Base-by-base conservation (phyloP, 2,329 filamentous ascomycete species). In the Akanthomyces lecanii region DNA sequence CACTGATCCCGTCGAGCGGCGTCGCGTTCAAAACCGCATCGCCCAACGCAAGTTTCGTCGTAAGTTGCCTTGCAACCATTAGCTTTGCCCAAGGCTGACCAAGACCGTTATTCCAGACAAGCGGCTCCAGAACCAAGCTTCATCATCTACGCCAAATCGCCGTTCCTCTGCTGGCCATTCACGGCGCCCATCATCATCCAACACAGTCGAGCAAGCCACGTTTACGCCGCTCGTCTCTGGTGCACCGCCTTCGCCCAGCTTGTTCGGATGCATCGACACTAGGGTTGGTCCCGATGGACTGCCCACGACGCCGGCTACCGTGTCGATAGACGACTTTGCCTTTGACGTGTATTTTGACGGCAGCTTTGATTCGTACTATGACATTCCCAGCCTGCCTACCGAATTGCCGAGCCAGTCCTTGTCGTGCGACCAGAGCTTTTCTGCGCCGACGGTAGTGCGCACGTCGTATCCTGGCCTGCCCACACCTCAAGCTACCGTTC, bases 1-100 rank as follows among this genome's bases (percentile, higher is more conserved):
- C 14, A 56, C 40, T 16, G 54, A 56, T 30, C 54, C 54, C 12
- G 54, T 45, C 25, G 54, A 56, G 25, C 38, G 40, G 25, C 54
- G 54, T 45, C 40, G 54, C n/a, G 54, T 56, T 14, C 54, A 56
- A 23, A 56, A 56, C 11, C 40, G 54, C 40, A 56, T 56, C 25
- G 54, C 54, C 5, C 54, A 56, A 10, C 54, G 54, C 40, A 56
- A 56, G 40, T 56, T 56, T 33, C 54, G 54, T 33, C 54, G 54
- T 56, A 56, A 56, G 54, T 45, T 38, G 51, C 12, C 25, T 10
- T n/a, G 54, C 2, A 2, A 16, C 25, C n/a, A 30, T 45, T 25
- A 33, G 28, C 2, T 2, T 4, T 10, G 10, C 23, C 3, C 10
- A 5, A 30, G 21, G n/a, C 40, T 56, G 23, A 56, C 54, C 25